Base-by-base conservation (phyloP, 2,329 filamentous ascomycete genomes). In the Fusarium udum region DNA sequence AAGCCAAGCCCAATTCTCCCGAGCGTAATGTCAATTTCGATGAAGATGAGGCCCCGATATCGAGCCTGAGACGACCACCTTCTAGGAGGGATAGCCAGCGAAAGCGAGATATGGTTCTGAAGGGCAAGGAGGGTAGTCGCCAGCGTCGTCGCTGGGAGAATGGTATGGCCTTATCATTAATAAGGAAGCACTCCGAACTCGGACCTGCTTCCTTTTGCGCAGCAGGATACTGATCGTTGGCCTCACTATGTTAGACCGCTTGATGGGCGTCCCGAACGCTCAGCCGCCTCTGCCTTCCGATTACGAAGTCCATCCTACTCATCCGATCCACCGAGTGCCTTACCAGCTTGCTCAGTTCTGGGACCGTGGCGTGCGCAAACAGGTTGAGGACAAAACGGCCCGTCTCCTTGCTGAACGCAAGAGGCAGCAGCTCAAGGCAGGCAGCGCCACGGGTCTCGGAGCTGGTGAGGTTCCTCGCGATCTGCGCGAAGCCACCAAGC, bases 81-180 rank as follows among this genome's bases (percentile, higher is more conserved):
- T 86, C 86, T 24, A 82, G 83, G 37, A 81, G 86, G 80, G 92
- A 90, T 71, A 89, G 87, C 75, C 81, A 86, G 81, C 83, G 84
- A 62, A 84, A 89, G 58, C 91, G 95, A 24, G 94, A 97, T 74
- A 89, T 91, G 6, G 80, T 97, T 59, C 86, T 96, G 37, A 97
- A 95, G 84, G 95, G 95, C 64, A 97, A 97, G 76, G 95, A 98
- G 82, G 95, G 95, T 39, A 95, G 91, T 77, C 89, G 95, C 40
- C 91, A 95, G 78, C 88, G 95, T 56, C 92, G 95, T 77, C 89
- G 95, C 63, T 98, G 95, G 95, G 96, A 99, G 85, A 99, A 98
- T 82, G 93, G 94, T 97, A 87, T 61, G 69, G 31, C 48, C 37
- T 53, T 42, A 56, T 60, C 36, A 58, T 42, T 53, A 55, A 56